Percentiles rank a stretch among this genome's conserved stretches.
Conservation (phyloP, 1,284 basidiomycete genomes). For the Gomphus bonarii region DNA sequence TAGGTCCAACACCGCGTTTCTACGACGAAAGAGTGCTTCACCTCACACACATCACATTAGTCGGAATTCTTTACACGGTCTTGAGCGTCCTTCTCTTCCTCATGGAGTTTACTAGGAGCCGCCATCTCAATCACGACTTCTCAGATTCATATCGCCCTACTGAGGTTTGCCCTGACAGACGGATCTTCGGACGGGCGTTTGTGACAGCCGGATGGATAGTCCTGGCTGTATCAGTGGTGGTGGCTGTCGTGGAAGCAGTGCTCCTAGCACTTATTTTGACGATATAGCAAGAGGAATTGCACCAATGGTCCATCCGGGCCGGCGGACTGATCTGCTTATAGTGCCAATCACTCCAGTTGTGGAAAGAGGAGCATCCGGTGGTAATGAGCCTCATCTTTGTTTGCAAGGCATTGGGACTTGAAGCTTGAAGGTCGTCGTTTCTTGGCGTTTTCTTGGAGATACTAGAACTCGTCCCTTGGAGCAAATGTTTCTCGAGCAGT, state of each 20-base stretch:
- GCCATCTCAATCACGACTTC: constrained; percentile 63
- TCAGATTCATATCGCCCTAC: constrained; percentile 42
- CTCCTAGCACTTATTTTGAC: constrained; percentile 45
- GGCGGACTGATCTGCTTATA: too few species aligned
- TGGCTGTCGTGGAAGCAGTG: constrained; percentile 53
- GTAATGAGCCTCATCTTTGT: too few species aligned
- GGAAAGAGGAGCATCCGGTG: background rate
- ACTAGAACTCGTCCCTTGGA: too few species aligned
- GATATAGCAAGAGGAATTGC: background rate
- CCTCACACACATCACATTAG: constrained; percentile 25
- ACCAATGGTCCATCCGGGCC: too few species aligned
- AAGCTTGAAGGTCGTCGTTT: too few species aligned
- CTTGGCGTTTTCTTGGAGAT: too few species aligned
- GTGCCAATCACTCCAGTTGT: background rate
- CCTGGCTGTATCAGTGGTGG: constrained; percentile 47
- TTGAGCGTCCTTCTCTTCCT: constrained; percentile 52
- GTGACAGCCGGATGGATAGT: constrained; percentile 73
- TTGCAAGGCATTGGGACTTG: too few species aligned
- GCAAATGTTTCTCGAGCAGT: too few species aligned
- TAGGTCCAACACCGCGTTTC: constrained; percentile 23
- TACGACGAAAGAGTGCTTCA: background rate
- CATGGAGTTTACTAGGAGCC: constrained; percentile 48
- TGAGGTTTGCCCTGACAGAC: constrained; percentile 18
- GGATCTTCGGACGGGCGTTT: constrained; percentile 66
- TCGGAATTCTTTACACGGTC: constrained; percentile 63